Evolutionary conservation across 2,329 filamentous ascomycete genomes (phyloP), one percentile per base, ranked within the genome.

Genomic region (Microcyclospora tardicrescens): DNA sequence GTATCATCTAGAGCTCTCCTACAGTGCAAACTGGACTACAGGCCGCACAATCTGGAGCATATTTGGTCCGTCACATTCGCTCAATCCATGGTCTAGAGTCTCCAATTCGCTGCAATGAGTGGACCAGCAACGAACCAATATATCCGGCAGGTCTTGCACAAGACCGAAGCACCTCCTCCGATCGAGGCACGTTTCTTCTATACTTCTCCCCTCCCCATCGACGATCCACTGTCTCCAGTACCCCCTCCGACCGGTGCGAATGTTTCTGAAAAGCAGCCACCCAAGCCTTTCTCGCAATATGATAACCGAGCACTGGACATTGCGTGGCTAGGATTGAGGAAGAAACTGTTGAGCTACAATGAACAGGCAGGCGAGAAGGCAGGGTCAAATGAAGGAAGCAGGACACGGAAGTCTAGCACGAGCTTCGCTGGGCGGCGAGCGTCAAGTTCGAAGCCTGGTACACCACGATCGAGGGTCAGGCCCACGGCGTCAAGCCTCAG

Each of bases 111-210:
- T 13, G 39, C 3, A 33, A 43, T 42, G 38, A 40, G 33, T 19
- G 30, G 30, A 32, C 12, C 28, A 27, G 38, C 44, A 27, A 53
- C 63, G 28, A 65, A 64, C 44, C 59, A 61, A 43, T 67, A 66
- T 50, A 62, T 65, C 35, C 59, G 65, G 36, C 59, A 66, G 45
- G 56, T 66, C 16, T 53, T 67, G 16, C 64, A 67, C 45, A 49
- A 56, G 24, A 43, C 48, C 35, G 54, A 59, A 28, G 43, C 56
- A 11, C 59, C 59, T 24, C 59, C 59, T 8, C 49, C 58, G 1
- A 45, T 59, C 15, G 39, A 49, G 15, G 57, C 55, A 19, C 51
- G 59, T 28, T 62, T 59, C 50, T 61, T 61, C 53, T 61, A 62
- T 38, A 52, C 56, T 31, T 55, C 51, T 6, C 49, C 52, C 6